Evolutionary conservation across 257 asterid genomes (phyloP), one percentile per base, ranked within the genome.

Genomic region (Scutellaria minor): DNA sequence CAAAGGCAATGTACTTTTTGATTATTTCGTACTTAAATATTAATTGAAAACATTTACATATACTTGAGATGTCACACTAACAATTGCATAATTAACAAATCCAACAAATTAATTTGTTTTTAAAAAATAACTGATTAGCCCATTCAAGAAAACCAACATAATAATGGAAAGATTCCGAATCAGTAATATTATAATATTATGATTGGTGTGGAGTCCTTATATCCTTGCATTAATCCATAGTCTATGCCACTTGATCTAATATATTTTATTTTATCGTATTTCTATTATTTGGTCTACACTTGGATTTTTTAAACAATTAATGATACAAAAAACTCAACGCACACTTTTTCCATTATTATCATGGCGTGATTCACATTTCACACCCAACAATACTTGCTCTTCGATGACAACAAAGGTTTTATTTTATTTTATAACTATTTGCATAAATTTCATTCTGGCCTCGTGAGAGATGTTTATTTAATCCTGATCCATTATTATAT

Each of bases 121-220:
- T n/a, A 14, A 14, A 5, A 14, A 51, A 51, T 51, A 14, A 51
- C 11, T 7, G 59, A 48, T 66, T 27, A 27, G 35, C 56, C 12
- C 71, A 48, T 7, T 66, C 5, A 51, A 67, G 11, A 61, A 31
- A 14, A 37, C 73, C 51, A 55, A 52, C 20, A 51, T 3, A 50
- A 68, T 52, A 39, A 39, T 51, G 57, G 1, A 51, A 15, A 35
- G 12, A 52, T 37, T 6, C 47, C 24, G 31, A 18, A 68, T 3
- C 35, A 66, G 53, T 45, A 46, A 66, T 31, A 31, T 24, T 31
- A 3, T 31, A 35, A 51, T 66, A 66, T 35, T 6, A 14, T 3
- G 12, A 35, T 7, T 48, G 10, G 10, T 8, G 15, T 8, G 15
- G 54, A 66, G 71, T 35, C 60, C 6, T 22, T 3, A 20, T 47